phyloP scores from a whole-genome alignment of 2,329 filamentous ascomycete genomes.

The Xylariales sp. region DNA sequence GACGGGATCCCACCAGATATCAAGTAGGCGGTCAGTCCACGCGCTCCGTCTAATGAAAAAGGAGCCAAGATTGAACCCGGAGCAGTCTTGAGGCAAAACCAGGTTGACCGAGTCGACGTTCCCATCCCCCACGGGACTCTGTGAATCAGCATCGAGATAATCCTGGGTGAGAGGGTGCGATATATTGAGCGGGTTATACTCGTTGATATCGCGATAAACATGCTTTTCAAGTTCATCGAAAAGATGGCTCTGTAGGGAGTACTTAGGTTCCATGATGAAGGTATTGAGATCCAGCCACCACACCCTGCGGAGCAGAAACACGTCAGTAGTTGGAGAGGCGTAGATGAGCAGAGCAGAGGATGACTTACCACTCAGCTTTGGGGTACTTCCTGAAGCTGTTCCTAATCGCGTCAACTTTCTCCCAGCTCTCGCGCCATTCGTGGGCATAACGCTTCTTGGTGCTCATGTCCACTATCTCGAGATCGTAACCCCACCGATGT shows the following conservation, averaged over 20 bases:
- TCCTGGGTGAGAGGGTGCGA: slow-evolving; percentile 70
- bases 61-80: slow-evolving; percentile 92
- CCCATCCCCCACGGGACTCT: slow-evolving; percentile 72
- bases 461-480: slow-evolving; percentile 97
- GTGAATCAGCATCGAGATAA: slow-evolving; percentile 73
- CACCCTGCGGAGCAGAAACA: slow-evolving; percentile 80
- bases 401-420: slow-evolving; percentile 93
- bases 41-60: slow-evolving; percentile 84
- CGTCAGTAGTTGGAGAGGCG: background rate
- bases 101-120: slow-evolving; percentile 77
- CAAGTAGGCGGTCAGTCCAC: slow-evolving; percentile 88
- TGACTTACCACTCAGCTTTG: slow-evolving; percentile 83
- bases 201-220: slow-evolving; percentile 92
- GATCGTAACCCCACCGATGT: slow-evolving; percentile 83
- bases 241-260: slow-evolving; percentile 85
- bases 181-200: slow-evolving; percentile 93
- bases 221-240: slow-evolving; percentile 73
- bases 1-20: slow-evolving; percentile 98
- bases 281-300: slow-evolving; percentile 99
- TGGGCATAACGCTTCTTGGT: slow-evolving; percentile 98
- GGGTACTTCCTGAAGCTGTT: slow-evolving; percentile 90
- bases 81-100: slow-evolving; percentile 87
- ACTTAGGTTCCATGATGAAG: slow-evolving; percentile 92
- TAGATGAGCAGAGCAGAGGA: background rate
- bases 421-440: slow-evolving; percentile 99